Percentiles rank a stretch among this genome's conserved stretches.
phyloP scores from a whole-genome alignment of 2,329 filamentous ascomycete genomes.

The Aspergillus ibericus region DNA sequence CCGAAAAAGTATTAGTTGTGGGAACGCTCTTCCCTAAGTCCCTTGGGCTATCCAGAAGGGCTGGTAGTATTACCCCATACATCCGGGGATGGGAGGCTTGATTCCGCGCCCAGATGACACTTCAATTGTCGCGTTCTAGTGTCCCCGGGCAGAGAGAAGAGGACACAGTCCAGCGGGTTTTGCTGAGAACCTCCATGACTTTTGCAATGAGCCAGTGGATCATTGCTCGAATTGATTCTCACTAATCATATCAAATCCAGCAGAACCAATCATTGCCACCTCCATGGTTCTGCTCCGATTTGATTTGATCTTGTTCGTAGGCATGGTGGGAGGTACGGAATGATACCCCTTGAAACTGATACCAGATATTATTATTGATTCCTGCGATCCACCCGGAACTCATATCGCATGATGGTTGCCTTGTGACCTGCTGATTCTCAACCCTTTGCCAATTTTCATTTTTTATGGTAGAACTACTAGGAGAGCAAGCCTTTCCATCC shows the following conservation, averaged over 20 bases:
- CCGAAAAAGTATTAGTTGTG: slow-evolving; percentile 10
- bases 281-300: not conserved
- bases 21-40: not conserved
- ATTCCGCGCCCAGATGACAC: not conserved
- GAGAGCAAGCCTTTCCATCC: not conserved
- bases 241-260: not conserved
- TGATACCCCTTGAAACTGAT: slow-evolving; percentile 6
- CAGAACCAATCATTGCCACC: not conserved
- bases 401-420: slow-evolving; percentile 7
- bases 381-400: slow-evolving; percentile 4
- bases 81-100: slow-evolving; percentile 8
- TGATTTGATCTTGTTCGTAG: not conserved
- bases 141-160: not conserved
- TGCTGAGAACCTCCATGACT: not conserved
- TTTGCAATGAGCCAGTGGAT: not conserved
- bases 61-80: slow-evolving; percentile 12
- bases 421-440: slow-evolving; percentile 2
- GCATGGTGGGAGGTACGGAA: not conserved
- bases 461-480: not conserved
- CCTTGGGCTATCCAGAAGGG: not conserved
- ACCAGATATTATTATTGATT: slow-evolving; percentile 11
- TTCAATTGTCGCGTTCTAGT: not conserved
- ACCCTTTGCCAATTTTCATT: no score
- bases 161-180: not conserved
- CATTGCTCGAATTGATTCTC: not conserved